Percentiles rank a stretch among this genome's conserved stretches.
Evolutionary conservation across 257 asterid species (phyloP).

Genomic region (Solanum sejunctum): DNA sequence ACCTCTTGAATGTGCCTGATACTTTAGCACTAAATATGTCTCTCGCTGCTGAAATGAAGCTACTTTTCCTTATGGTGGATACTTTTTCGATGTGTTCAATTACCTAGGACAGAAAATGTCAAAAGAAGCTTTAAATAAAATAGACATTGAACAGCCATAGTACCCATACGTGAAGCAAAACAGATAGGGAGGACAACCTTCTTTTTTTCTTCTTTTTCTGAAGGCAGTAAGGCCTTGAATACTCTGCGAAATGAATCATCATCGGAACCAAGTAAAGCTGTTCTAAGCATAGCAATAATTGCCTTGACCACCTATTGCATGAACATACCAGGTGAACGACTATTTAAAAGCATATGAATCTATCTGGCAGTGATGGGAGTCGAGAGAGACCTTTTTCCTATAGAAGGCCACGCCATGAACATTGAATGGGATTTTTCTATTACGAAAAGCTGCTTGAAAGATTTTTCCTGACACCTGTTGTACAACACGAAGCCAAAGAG

Average conservation of each 20-base stretch:
- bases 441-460: slow-evolving; percentile 80
- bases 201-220: slow-evolving; percentile 71
- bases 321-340: slow-evolving; percentile 15
- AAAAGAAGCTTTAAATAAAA: slow-evolving; percentile 6
- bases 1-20: slow-evolving; percentile 94
- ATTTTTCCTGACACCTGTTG: slow-evolving; percentile 81
- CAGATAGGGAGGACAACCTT: slow-evolving; percentile 38
- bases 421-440: slow-evolving; percentile 85
- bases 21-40: slow-evolving; percentile 85
- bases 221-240: slow-evolving; percentile 78
- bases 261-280: slow-evolving; percentile 79
- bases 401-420: slow-evolving; percentile 97
- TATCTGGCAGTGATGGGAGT: neutral
- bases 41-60: slow-evolving; percentile 74
- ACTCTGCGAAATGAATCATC: slow-evolving; percentile 66
- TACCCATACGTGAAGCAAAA: neutral
- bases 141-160: neutral
- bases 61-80: slow-evolving; percentile 71
- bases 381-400: slow-evolving; percentile 64
- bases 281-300: slow-evolving; percentile 71
- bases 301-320: slow-evolving; percentile 63
- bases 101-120: slow-evolving; percentile 36
- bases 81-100: slow-evolving; percentile 82
- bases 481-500: slow-evolving; percentile 5
- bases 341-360: slow-evolving; percentile 6